Evolutionary conservation across 2,329 filamentous ascomycete genomes (phyloP), one percentile per base, ranked within the genome.

Genomic region (Rhinocladiella similis): DNA sequence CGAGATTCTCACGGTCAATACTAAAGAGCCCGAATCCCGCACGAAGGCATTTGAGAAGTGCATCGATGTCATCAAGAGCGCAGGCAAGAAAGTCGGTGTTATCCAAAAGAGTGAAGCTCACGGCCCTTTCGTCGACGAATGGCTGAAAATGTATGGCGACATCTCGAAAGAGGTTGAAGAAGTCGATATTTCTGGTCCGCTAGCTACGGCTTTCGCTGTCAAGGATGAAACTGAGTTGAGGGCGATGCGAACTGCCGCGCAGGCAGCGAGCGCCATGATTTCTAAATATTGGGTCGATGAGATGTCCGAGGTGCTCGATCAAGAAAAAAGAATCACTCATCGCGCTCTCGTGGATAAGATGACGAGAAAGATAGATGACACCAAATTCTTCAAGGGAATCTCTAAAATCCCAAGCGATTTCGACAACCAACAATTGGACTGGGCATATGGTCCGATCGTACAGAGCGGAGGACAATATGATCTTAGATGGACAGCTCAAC

Each of bases 381-480:
- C 84, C 50, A 96, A 95, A 68, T 99, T 96, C 71, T 99, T 96
- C 84, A 89, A 91, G 69, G 89, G 70, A 82, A 88, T 75, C 78
- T 90, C 64, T 57, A 96, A 93, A 73, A 81, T 97, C 51, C 90
- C 93, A 1, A 80, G 84, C 14, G 91, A 95, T 67, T 93, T 99
- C 65, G 94, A 97, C 70, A 80, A 89, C 2, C 77, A 86, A 59
- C 90, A 97, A 69, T 84, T 99, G 53, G 94, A 99, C 73, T 99
- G 94, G 93, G 90, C 90, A 41, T 84, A 96, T 57, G 90, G 89
- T 3, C 93, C 93, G 1, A 86, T 91, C 1, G 87, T 99, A 46
- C 93, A 99, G 77, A 97, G 92, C 68, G 94, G 95, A 65, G 94
- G 94, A 65, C 92, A 90, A 67, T 99, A 96, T 70, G 95, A 99